Evolutionary conservation across 768 basidiomycete species (phyloP), one percentile per base, ranked within the genome.

Genomic region (Kockovaella imperatae): DNA sequence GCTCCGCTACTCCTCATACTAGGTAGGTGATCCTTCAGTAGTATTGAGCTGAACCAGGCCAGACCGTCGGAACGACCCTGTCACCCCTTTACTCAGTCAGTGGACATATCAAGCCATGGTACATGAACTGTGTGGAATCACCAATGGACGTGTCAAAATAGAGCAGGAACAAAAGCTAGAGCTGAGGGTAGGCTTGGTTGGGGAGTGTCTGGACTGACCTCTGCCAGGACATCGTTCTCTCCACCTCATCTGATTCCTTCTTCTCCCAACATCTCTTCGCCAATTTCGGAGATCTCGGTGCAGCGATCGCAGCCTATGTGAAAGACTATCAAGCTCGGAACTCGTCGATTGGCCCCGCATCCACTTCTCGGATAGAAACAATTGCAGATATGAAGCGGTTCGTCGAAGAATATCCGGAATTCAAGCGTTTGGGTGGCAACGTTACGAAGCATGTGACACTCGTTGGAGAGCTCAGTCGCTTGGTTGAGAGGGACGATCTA

Each of bases 71-170:
- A 96, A 95, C 71, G 95, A 99, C 64, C 95, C 95, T 2, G 87
- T 97, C 4, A 97, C 95, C 0, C 95, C 95, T 3, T 74, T 97
- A 30, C 77, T 97, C 25, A 88, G 88, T 2, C 95, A 96, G 71
- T 97, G 95, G 95, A 97, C 95, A 21, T 97, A 97, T 73, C 93
- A 97, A 69, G 95, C 93, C 1, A 96, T 97, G 91, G 95, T 97
- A 0, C 95, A 99, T 62, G 95, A 97, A 68, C 75, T 95, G 13
- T 73, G 97, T 5, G 84, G 86, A 2, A 95, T 99, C 38, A 83
- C 86, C 53, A 97, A 96, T 64, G 93, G 93, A 17, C 79, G 95
- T 49, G 90, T 97, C 36, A 80, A 79, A 53, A 74, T 80, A 52
- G 87, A 91, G 29, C 88, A 88, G 13, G 90, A 87, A 57, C 84